Conservation (phyloP, 495 filamentous ascomycete species). For the Saxophila tyrrhenica region DNA sequence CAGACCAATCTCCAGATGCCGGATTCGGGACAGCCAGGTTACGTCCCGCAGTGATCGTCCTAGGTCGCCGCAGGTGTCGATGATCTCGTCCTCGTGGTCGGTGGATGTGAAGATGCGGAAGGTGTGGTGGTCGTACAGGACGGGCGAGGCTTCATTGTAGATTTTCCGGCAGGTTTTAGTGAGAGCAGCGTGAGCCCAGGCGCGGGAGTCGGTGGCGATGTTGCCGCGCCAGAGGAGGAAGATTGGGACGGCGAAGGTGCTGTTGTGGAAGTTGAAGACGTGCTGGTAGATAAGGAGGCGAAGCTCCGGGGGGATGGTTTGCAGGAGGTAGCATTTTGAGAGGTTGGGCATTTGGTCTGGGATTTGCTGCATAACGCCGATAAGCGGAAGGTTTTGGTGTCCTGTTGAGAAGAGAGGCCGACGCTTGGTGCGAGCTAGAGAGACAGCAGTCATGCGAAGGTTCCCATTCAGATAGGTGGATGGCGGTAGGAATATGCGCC, state of each 20-base stretch:
- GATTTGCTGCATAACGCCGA: no score
- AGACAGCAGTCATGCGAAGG: no score
- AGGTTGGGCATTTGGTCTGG: no score
- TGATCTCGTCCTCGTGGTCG: not conserved
- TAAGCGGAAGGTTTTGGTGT: no score
- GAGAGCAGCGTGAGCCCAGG: not conserved
- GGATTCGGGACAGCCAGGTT: not conserved
- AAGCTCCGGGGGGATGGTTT: not conserved
- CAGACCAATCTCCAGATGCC: not conserved
- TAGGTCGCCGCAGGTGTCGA: not conserved
- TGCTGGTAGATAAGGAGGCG: not conserved
- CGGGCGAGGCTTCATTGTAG: not conserved
- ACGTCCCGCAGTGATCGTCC: not conserved
- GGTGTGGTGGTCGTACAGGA: not conserved
- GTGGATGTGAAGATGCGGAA: not conserved
- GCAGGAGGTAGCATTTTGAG: no score
- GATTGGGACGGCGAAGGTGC: not conserved
- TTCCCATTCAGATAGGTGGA: no score
- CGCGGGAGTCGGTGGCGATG: not conserved
- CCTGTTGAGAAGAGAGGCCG: no score
- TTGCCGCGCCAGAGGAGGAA: not conserved
- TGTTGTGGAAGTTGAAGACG: not conserved
- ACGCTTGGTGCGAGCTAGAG: no score
- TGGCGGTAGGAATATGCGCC: no score
- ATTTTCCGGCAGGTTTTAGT: not conserved